phyloP scores from a whole-genome alignment of 306 rosid species.

The Quercus bicolor region DNA sequence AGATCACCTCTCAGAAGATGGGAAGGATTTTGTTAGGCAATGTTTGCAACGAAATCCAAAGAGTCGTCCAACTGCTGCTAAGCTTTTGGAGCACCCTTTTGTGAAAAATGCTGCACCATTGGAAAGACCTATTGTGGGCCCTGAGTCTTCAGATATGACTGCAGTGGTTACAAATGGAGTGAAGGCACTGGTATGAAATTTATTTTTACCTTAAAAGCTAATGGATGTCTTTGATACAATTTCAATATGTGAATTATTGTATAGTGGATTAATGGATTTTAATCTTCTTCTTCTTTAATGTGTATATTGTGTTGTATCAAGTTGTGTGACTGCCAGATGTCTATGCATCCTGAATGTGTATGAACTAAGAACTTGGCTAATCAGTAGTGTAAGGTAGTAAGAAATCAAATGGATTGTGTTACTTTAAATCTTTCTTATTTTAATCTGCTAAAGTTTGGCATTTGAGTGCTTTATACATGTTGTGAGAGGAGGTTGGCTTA shows the following conservation, averaged over 20 bases:
- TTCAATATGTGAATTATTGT: conserved; percentile 6
- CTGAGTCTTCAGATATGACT: conserved; percentile 49
- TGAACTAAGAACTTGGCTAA: neutral
- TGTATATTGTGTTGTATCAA: neutral
- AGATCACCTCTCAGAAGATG: conserved; percentile 74
- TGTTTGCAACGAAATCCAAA: conserved; percentile 81
- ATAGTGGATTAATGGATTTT: neutral
- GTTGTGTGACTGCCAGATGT: neutral
- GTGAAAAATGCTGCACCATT: conserved; percentile 63
- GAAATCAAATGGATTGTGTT: neutral
- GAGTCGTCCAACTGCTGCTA: conserved; percentile 64
- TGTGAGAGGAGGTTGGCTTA: neutral
- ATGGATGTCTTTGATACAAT: neutral
- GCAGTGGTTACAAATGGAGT: conserved; percentile 59
- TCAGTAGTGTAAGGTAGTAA: neutral
- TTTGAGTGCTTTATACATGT: neutral
- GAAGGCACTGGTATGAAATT: conserved; percentile 57
- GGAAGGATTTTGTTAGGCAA: conserved; percentile 69
- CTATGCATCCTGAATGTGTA: neutral
- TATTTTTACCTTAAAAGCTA: neutral
- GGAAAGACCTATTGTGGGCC: conserved; percentile 54
- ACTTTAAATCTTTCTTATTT: neutral
- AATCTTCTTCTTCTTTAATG: neutral
- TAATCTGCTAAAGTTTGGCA: neutral
- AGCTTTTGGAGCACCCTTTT: conserved; percentile 89